Evolutionary conservation across 169 alveolate species (phyloP), one percentile per base, ranked within the genome.

Genomic region (Cyclospora cayetanensis): DNA sequence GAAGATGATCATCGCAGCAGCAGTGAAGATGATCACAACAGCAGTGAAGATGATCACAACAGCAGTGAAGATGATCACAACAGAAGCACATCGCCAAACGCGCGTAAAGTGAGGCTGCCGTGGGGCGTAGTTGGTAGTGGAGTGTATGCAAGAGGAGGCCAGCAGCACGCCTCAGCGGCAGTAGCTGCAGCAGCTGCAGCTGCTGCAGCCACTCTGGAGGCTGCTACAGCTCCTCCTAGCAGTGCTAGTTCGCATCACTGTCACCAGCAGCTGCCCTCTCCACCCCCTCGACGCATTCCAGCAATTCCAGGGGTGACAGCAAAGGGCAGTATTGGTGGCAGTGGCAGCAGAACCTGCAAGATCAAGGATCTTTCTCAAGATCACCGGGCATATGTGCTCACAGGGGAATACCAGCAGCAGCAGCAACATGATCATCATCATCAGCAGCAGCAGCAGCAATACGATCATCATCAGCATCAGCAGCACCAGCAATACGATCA

Each of bases 401-500:
- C n/a, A n/a, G n/a, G 60, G 60, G 15, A 46, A 7, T 15, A 7
- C 60, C 60, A 46, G 60, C 60, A 46, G 15, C 63, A 53, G 74
- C 89, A 80, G 89, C 89, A 50, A 74, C 35, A 50, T 70, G 9
- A 34, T 70, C 89, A 80, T 70, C 72, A 27, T 46, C 15, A 63
- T 34, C 50, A 80, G 74, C 89, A 65, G 89, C 63, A 41, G 53
- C 89, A 80, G 55, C 89, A 80, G 37, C 74, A 79, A 0, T 74
- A 46, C 3, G 55, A 29, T 18, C 41, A 34, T 11, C 22, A 46
- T 27, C 89, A 80, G 53, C 89, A 80, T 35, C 89, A 79, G 89
- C 29, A 74, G 37, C 72, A 11, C n/a, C 60, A 46, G 60, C 60
- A 46, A 15, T 15, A 46, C n/a, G 15, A 46, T 7, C 60, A 46